Evolutionary conservation across 1,284 basidiomycete genomes (phyloP).

Genomic region (Cerioporus squamosus): DNA sequence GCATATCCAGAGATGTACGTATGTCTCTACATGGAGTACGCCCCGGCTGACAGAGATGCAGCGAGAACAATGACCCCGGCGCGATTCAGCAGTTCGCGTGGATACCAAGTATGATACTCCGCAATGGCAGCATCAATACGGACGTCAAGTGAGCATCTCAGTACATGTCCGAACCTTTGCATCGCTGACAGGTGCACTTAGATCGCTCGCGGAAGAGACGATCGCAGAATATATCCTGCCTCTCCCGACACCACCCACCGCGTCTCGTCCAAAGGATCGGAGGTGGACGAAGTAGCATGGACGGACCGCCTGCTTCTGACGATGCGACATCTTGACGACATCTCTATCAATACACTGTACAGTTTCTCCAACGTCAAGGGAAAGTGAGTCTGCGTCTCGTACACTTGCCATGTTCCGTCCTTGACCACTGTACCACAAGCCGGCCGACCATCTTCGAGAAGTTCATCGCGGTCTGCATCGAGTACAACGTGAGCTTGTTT

Average conservation of each 20-base stretch:
- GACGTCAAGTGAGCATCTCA: constrained; percentile 54
- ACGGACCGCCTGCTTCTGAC: constrained; percentile 82
- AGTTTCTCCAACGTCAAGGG: constrained; percentile 65
- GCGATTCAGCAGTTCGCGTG: constrained; percentile 88
- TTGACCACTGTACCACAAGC: constrained; percentile 38
- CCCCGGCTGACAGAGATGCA: constrained; percentile 36
- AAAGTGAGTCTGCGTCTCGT: constrained; percentile 46
- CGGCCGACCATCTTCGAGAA: constrained; percentile 67
- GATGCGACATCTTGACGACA: constrained; percentile 73
- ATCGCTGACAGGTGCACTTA: constrained; percentile 31
- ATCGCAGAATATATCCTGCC: constrained; percentile 83
- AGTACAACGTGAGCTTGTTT: constrained; percentile 72
- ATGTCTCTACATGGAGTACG: not conserved
- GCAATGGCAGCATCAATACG: constrained; percentile 47
- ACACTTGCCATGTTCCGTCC: not conserved
- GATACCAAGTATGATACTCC: constrained; percentile 86
- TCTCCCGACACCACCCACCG: constrained; percentile 56
- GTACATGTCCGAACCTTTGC: not conserved
- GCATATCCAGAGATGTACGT: constrained; percentile 91
- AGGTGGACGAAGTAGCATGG: constrained; percentile 83
- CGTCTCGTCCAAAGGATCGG: constrained; percentile 54
- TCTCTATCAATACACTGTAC: constrained; percentile 60
- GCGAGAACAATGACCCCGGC: constrained; percentile 78
- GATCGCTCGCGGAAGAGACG: constrained; percentile 63
- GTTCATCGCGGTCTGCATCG: constrained; percentile 73